phyloP scores from a whole-genome alignment of 78 protist species.

The Dictyostelium firmibasis region DNA sequence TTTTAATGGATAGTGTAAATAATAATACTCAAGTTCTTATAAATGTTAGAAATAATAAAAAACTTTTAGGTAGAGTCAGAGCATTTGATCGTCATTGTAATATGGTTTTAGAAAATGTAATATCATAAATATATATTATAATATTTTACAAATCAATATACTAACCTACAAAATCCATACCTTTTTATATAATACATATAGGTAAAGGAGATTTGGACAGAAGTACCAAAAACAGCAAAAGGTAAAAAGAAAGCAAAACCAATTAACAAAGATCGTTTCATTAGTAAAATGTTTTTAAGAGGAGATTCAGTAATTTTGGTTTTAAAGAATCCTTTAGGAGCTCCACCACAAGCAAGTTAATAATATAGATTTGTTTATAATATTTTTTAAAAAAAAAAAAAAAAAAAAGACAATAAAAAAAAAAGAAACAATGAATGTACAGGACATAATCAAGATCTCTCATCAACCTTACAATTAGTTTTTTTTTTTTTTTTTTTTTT shows the following conservation, averaged over 20 bases:
- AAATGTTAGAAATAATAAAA: constrained; percentile 97
- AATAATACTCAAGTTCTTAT: constrained; percentile 94
- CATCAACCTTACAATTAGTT: background rate
- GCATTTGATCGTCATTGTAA: constrained; percentile 99
- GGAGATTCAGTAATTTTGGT: constrained; percentile 99
- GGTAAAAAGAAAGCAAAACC: constrained; percentile 92
- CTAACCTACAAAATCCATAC: too few relatives aligned
- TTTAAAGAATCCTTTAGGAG: constrained; percentile 92
- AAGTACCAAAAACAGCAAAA: constrained; percentile 92
- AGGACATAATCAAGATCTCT: background rate
- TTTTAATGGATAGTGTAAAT: constrained; percentile 93
- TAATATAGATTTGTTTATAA: background rate
- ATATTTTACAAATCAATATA: too few relatives aligned
- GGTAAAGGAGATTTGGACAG: constrained; percentile 98
- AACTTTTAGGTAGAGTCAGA: constrained; percentile 96
- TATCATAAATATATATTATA: too few relatives aligned
- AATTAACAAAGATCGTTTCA: constrained; percentile 95
- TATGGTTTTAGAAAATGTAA: constrained; percentile 98
- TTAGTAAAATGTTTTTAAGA: constrained; percentile 98
- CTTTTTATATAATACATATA: background rate
- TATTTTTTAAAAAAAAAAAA: background rate
- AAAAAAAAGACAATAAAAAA: background rate
- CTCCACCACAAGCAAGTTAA: constrained; percentile 35
- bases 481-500: background rate
- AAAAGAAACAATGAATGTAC: background rate